Evolutionary conservation across 306 rosid species (phyloP), one percentile per base, ranked within the genome.

Genomic region (Corylus heterophylla): DNA sequence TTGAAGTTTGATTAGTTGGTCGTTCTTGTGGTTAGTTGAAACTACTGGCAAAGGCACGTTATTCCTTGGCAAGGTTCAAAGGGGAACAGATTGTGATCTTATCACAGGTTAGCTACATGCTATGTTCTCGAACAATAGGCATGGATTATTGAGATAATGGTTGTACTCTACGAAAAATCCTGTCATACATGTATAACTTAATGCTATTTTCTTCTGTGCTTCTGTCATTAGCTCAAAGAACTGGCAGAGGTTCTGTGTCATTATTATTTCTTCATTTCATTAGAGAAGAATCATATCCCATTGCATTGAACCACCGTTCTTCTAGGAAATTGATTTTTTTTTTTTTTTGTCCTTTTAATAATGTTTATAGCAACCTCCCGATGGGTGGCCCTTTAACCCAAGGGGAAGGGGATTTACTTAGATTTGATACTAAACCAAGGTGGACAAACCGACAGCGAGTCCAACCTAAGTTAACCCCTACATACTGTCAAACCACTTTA

Each of bases 71-170:
- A 76, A 87, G 87, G 81, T 95, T 95, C 90, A 84, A 90, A 79
- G 98, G 93, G 63, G 98, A 95, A 82, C 98, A 95, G 78, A 93
- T 95, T 51, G 99, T 95, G 74, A 91, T 92, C 80, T 83, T 95
- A 71, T 95, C 97, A 29, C 99, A 91, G 98, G 99, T 95, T 75
- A 76, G 88, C 71, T 69, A 69, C 89, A n/a, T 62, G 22, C 56
- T 69, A 77, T 80, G 76, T 54, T 67, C 13, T 79, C 83, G 7
- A 25, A 77, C 75, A 63, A 54, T 68, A 49, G 76, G 56, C 75
- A 67, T 59, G 70, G 69, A 76, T 73, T 54, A 45, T 42, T 42
- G 45, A 42, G 45, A 42, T 42, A 42, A 42, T 5, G 45, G 45
- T 6, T 42, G 45, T 42, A 42, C 45, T 42, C 45, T 42, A 42